These are phyloP conservation scores for Coemansia erecta DNA, from an alignment of 192 early-diverging fungal genomes.

Conservation along the genomic window DNA sequence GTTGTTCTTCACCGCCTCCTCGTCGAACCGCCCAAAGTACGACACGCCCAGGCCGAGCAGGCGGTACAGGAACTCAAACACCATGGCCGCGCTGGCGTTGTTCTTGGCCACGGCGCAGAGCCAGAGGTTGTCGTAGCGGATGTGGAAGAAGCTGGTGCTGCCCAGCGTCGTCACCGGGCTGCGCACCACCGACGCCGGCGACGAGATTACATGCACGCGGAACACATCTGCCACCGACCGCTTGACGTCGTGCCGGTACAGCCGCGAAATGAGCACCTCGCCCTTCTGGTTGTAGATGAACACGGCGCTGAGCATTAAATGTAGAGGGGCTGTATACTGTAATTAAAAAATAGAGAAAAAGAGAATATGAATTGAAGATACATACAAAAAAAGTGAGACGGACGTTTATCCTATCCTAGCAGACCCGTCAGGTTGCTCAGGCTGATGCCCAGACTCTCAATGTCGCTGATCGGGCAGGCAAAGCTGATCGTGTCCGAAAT, in stretches of 20 bases:
- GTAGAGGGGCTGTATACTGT: neutral
- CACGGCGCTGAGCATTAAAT: slow-evolving; percentile 84
- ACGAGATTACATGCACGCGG: slow-evolving; percentile 94
- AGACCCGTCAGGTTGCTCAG: slow-evolving; percentile 45
- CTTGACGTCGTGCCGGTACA: slow-evolving; percentile 96
- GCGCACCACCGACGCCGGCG: slow-evolving; percentile 71
- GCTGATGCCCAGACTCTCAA: slow-evolving; percentile 47
- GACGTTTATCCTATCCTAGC: neutral
- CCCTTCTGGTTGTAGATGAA: slow-evolving; percentile 99
- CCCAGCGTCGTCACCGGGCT: slow-evolving; percentile 86
- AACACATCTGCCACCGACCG: slow-evolving; percentile 95
- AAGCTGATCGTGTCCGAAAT: slow-evolving; percentile 49
- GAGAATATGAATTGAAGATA: neutral
- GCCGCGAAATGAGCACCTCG: slow-evolving; percentile 93
- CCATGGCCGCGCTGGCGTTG: slow-evolving; percentile 77
- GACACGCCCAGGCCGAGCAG: slow-evolving; percentile 68
- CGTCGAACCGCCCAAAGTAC: slow-evolving; percentile 83
- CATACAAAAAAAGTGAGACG: neutral
- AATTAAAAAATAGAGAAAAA: slow-evolving; percentile 1
- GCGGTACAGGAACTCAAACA: slow-evolving; percentile 78
- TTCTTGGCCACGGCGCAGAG: slow-evolving; percentile 78
- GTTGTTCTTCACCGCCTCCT: slow-evolving; percentile 81
- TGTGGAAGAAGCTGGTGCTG: slow-evolving; percentile 92
- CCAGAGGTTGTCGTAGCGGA: slow-evolving; percentile 95
- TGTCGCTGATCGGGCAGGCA: slow-evolving; percentile 44